Conservation (phyloP, 2,329 filamentous ascomycete species). For the Pseudopithomyces chartarum region DNA sequence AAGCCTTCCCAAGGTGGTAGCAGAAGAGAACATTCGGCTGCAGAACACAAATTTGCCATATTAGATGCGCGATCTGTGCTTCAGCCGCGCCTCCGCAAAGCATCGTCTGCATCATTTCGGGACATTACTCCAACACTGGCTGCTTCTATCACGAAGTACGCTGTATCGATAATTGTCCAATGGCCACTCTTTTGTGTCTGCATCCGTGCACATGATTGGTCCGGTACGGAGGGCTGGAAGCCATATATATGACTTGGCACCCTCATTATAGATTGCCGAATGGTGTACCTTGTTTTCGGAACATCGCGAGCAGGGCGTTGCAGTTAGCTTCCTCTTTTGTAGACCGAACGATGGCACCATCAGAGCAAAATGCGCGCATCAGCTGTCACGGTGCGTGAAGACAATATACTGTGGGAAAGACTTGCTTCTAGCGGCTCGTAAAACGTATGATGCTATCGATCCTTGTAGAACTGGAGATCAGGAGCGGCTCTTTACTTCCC, state of each 20-base stretch:
- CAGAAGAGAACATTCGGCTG: neutral
- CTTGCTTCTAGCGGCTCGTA: neutral
- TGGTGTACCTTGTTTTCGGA: neutral
- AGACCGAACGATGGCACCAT: neutral
- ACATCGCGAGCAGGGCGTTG: neutral
- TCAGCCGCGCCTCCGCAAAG: neutral
- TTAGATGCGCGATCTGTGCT: neutral
- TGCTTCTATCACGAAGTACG: neutral
- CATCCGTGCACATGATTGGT: neutral
- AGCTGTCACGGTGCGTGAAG: neutral
- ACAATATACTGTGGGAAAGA: no score
- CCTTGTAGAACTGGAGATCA: neutral
- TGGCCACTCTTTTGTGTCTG: neutral
- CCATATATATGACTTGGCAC: slow-evolving; percentile 5
- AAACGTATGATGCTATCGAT: neutral
- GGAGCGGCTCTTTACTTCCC: neutral
- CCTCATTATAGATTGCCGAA: slow-evolving; percentile 7
- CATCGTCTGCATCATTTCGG: slow-evolving; percentile 1
- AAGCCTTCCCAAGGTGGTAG: neutral
- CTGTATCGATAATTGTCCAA: neutral
- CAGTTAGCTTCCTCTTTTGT: neutral
- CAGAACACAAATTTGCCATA: neutral
- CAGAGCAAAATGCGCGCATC: neutral
- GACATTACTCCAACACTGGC: neutral
- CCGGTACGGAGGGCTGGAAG: neutral